A percentile compares a stretch with the other conserved stretches of the same genome.
Evolutionary conservation across 1,284 basidiomycete genomes (phyloP).

Genomic region (Cutaneotrichosporon sp.): DNA sequence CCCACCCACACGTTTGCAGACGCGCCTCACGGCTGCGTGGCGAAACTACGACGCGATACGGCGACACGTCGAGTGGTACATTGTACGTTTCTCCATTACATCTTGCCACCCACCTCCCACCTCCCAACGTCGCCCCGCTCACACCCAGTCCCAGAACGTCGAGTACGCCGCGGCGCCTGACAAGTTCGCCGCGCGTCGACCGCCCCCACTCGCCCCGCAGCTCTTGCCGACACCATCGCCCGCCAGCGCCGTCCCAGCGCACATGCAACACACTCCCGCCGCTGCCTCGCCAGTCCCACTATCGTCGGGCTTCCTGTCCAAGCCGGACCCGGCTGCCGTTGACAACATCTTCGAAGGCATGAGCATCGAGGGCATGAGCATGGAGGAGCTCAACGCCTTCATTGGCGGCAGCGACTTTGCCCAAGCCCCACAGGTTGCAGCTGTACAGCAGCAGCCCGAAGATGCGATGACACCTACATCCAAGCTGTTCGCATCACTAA

Average conservation of each 20-base stretch:
- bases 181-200: conserved; percentile 27
- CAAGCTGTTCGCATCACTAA: conserved; percentile 22
- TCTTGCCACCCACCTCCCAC: conserved; percentile 7
- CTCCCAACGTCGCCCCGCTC: not conserved
- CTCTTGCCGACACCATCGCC: conserved; percentile 26
- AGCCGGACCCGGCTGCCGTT: not conserved
- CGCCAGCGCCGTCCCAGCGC: conserved; percentile 14
- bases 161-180: conserved; percentile 24
- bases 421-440: not conserved
- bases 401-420: conserved; percentile 26
- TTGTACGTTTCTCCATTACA: conserved; percentile 21
- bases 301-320: conserved; percentile 27
- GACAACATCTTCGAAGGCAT: conserved; percentile 20
- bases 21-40: conserved; percentile 32
- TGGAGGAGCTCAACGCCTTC: conserved; percentile 32
- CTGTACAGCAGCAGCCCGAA: conserved; percentile 9
- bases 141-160: conserved; percentile 17
- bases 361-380: conserved; percentile 21
- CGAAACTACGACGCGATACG: conserved; percentile 32
- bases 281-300: conserved; percentile 33
- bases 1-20: conserved; percentile 27
- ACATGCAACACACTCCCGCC: conserved; percentile 17
- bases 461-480: conserved; percentile 25
- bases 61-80: conserved; percentile 38
- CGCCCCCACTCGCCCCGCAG: conserved; percentile 24